These are phyloP conservation scores for Davidsoniella virescens DNA, from an alignment of 2,329 filamentous ascomycete species.

Conservation along the genomic window DNA sequence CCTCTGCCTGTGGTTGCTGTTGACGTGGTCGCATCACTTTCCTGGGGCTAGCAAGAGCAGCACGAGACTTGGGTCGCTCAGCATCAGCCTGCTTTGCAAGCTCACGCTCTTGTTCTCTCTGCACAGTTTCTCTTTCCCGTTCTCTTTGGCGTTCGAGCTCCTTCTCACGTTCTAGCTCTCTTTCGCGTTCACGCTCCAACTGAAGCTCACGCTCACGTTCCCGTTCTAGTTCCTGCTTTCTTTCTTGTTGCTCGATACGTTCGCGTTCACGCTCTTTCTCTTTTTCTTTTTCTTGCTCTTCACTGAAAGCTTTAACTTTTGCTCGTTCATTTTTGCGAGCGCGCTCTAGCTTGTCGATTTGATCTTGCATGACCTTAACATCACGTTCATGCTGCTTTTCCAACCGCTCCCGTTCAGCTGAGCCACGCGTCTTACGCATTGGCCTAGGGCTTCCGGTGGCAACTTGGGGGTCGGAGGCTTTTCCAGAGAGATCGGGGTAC, in stretches of 20 bases:
- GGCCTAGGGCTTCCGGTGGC: conserved; percentile 22
- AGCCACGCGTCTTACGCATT: conserved; percentile 38
- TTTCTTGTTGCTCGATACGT: conserved; percentile 3
- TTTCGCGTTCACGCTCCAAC: conserved; percentile 2
- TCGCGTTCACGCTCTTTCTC: conserved; percentile 17
- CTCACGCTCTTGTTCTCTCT: neutral
- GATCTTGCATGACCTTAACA: conserved; percentile 41
- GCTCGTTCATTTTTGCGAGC: conserved; percentile 53
- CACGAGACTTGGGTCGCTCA: conserved; percentile 10
- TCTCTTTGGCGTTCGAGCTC: conserved; percentile 6
- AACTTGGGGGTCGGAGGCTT: conserved; percentile 4
- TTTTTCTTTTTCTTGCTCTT: conserved; percentile 36
- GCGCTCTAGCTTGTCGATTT: conserved; percentile 47
- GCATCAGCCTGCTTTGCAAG: conserved; percentile 4
- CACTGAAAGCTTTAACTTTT: conserved; percentile 43
- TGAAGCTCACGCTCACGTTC: conserved; percentile 1
- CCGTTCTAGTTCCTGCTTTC: conserved; percentile 6
- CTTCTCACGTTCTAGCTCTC: neutral
- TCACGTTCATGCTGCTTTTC: conserved; percentile 53
- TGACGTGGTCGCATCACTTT: conserved; percentile 30
- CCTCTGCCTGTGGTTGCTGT: conserved; percentile 23
- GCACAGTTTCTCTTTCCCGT: neutral
- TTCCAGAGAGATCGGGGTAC: conserved; percentile 28
- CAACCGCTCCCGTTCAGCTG: conserved; percentile 43
- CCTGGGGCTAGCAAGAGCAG: conserved; percentile 10